Conservation (phyloP, 441 rosid species). For the Erodium moschatum region DNA sequence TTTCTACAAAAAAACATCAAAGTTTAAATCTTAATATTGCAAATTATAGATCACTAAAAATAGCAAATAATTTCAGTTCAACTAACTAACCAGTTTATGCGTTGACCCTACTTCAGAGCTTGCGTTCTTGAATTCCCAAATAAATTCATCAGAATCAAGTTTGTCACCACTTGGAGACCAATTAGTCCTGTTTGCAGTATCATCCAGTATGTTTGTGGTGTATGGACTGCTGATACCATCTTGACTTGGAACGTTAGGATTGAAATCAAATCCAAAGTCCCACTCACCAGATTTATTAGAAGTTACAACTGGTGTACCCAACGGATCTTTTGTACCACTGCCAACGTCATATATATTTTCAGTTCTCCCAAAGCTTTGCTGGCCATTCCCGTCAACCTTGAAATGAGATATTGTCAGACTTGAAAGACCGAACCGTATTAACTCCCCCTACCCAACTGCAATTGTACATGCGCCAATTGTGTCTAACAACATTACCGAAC, state of each 20-base stretch:
- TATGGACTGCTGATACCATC: slow-evolving; percentile 14
- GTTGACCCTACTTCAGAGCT: slow-evolving; percentile 28
- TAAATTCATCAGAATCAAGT: slow-evolving; percentile 25
- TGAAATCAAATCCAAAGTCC: slow-evolving; percentile 8
- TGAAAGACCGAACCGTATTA: slow-evolving; percentile 13
- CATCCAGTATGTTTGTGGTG: slow-evolving; percentile 24
- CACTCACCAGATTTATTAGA: slow-evolving; percentile 10
- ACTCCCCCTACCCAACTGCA: slow-evolving; percentile 11
- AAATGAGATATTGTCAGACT: slow-evolving; percentile 23
- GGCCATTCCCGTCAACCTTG: slow-evolving; percentile 29
- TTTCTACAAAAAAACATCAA: slow-evolving; percentile 23
- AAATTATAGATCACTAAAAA: slow-evolving; percentile 10
- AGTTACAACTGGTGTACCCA: slow-evolving; percentile 13
- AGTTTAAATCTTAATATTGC: slow-evolving; percentile 9
- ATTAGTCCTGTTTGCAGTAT: slow-evolving; percentile 19
- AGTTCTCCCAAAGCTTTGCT: slow-evolving; percentile 18
- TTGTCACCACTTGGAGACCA: slow-evolving; percentile 23
- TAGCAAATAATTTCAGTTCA: neutral
- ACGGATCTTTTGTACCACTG: slow-evolving; percentile 16
- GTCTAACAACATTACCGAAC: neutral
- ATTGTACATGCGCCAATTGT: neutral
- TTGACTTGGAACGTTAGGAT: slow-evolving; percentile 20
- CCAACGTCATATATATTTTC: slow-evolving; percentile 20
- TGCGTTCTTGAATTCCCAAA: slow-evolving; percentile 40
- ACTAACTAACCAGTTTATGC: slow-evolving; percentile 34